Evolutionary conservation across 2,329 filamentous ascomycete species (phyloP).

Genomic region (Neonectria sp.): DNA sequence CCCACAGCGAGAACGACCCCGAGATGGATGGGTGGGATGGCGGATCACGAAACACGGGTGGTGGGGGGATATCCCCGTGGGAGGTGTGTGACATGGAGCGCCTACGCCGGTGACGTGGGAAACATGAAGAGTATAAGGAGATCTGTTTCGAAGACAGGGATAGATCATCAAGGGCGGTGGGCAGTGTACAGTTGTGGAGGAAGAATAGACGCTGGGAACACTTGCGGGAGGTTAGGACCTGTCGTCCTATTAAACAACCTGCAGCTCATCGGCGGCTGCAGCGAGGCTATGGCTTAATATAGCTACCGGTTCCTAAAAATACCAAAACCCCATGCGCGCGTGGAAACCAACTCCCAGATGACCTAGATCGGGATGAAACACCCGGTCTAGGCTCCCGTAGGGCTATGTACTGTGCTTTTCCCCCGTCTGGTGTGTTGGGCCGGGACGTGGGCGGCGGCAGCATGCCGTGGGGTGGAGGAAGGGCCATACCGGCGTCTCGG

Average conservation of each 20-base stretch:
- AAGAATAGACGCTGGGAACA: conserved; percentile 37
- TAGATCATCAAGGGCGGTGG: conserved; percentile 6
- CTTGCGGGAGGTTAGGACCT: conserved; percentile 24
- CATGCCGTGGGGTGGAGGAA: conserved; percentile 7
- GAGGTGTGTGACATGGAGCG: conserved; percentile 24
- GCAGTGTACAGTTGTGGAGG: conserved; percentile 14
- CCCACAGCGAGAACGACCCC: conserved; percentile 1
- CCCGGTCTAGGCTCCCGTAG: neutral
- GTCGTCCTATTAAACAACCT: conserved; percentile 45
- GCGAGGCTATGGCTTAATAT: conserved; percentile 56
- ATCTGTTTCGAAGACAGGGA: conserved; percentile 14
- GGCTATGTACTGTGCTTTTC: neutral
- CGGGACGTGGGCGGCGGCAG: conserved; percentile 4
- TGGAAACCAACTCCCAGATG: conserved; percentile 12
- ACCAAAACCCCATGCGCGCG: conserved; percentile 24
- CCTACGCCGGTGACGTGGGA: conserved; percentile 9
- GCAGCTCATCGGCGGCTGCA: conserved; percentile 54
- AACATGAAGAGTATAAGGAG: conserved; percentile 26
- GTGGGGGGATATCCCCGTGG: conserved; percentile 21
- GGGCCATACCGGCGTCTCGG: conserved; percentile 12
- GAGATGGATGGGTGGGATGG: conserved; percentile 20
- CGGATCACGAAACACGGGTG: conserved; percentile 24
- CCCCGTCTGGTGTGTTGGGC: neutral
- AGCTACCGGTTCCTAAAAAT: conserved; percentile 56
- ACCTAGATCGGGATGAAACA: conserved; percentile 11